Evolutionary conservation across 768 basidiomycete genomes (phyloP), one percentile per base, ranked within the genome.

Genomic region (Mycena capillaripes): DNA sequence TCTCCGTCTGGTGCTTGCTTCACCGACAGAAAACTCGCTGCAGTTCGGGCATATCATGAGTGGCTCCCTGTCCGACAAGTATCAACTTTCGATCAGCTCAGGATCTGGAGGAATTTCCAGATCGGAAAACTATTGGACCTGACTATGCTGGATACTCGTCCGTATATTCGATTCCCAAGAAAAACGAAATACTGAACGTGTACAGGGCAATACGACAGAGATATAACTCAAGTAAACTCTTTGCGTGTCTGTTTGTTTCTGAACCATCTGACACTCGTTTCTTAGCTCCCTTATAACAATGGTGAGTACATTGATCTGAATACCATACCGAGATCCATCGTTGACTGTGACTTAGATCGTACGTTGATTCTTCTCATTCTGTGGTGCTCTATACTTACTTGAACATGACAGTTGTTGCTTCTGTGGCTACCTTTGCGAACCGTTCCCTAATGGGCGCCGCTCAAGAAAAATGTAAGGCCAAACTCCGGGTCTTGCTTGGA

Each of bases 51-150:
- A 0, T 90, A 89, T 75, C 88, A 90, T 75, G 89, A 90, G 71
- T 90, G 89, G 89, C 85, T 91, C 82, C 89, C 89, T 16, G 88
- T 91, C 70, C 84, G 90, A 12, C 88, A 90, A 71, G 88, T 91
- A 21, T 85, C 85, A 46, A 83, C 85, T 1, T 84, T 85, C 60
- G 89, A 90, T 79, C 84, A 87, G 74, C 84, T 91, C 19, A 83
- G 89, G 30, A 90, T 90, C 62, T 91, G 89, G 89, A 85, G 90
- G 38, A 89, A 89, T 75, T 90, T 91, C 81, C 87, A 90, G 80
- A 86, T 91, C 42, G 90, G 90, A 55, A 89, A 89, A 76, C 84
- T 91, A n/a, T 76, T 90, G 73, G 89, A 90, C 75, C 77, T 90
- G 75, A 87, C 89, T 12, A 89, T 91, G 89, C 82, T 91, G 19